phyloP scores from a whole-genome alignment of 306 rosid genomes.

The Vigna angularis region DNA sequence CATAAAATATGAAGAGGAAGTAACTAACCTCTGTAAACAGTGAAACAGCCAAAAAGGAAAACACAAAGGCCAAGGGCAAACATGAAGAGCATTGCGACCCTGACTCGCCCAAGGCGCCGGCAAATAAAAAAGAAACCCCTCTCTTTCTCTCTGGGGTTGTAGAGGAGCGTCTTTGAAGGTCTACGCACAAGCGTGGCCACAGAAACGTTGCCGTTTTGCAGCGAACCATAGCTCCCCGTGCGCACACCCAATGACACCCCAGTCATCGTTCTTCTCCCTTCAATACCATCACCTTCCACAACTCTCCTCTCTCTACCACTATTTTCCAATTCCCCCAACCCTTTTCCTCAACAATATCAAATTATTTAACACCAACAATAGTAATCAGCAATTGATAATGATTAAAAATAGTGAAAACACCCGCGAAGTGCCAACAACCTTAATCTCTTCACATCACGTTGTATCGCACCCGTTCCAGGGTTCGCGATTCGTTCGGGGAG shows the following conservation, averaged over 20 bases:
- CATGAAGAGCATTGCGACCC: conserved; percentile 84
- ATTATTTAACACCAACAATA: no score
- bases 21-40: conserved; percentile 70
- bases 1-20: neutral
- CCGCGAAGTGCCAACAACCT: conserved; percentile 5
- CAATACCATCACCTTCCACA: conserved; percentile 64
- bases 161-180: conserved; percentile 70
- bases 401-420: neutral
- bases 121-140: conserved; percentile 62
- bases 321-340: neutral
- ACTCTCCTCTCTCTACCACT: neutral
- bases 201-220: conserved; percentile 65
- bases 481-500: conserved; percentile 22
- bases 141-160: conserved; percentile 81
- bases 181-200: conserved; percentile 62
- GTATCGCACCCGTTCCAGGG: neutral
- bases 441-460: conserved; percentile 43
- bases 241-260: conserved; percentile 95
- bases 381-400: no score
- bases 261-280: conserved; percentile 69
- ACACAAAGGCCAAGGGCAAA: conserved; percentile 71
- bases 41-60: conserved; percentile 71
- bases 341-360: neutral
- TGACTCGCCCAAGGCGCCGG: conserved; percentile 71
- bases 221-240: conserved; percentile 75